Conservation (phyloP, 306 rosid genomes). For the Calophaca sinica region DNA sequence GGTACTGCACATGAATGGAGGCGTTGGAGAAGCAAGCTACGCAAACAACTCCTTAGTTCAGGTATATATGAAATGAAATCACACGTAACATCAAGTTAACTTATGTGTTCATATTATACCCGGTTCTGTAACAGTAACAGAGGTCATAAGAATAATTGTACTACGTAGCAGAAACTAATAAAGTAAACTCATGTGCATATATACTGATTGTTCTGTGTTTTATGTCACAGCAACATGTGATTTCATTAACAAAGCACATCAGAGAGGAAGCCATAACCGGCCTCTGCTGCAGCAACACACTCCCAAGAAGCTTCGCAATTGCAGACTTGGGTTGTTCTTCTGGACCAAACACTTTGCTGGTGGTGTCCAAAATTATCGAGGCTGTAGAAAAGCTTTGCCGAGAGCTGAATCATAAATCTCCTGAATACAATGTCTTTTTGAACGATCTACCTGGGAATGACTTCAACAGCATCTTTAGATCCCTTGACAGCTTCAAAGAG, state of each 20-base stretch:
- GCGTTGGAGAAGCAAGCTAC: constrained; percentile 49
- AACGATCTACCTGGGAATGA: constrained; percentile 61
- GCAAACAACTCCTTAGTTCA: constrained; percentile 51
- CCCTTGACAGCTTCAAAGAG: constrained; percentile 48
- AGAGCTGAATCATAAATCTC: constrained; percentile 41
- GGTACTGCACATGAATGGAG: constrained; percentile 54
- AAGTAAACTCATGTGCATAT: too few relatives aligned
- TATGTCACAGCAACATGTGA: constrained; percentile 49
- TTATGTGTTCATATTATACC: neutral
- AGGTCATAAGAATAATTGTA: neutral
- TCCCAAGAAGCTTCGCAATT: constrained; percentile 45
- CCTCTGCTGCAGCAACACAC: constrained; percentile 36
- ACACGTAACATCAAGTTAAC: neutral
- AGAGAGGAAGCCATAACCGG: constrained; percentile 53
- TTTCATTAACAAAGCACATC: constrained; percentile 46
- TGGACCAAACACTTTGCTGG: constrained; percentile 62
- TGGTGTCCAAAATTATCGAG: constrained; percentile 48
- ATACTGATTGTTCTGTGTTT: neutral
- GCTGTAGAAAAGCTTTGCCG: constrained; percentile 46
- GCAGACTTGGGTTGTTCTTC: constrained; percentile 75
- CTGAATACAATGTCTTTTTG: constrained; percentile 50
- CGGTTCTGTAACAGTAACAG: neutral
- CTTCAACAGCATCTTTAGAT: constrained; percentile 61
- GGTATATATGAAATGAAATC: constrained; percentile 18
- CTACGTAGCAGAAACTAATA: neutral